phyloP scores from a whole-genome alignment of 495 filamentous ascomycete species.

The Aspergillus indologenus region DNA sequence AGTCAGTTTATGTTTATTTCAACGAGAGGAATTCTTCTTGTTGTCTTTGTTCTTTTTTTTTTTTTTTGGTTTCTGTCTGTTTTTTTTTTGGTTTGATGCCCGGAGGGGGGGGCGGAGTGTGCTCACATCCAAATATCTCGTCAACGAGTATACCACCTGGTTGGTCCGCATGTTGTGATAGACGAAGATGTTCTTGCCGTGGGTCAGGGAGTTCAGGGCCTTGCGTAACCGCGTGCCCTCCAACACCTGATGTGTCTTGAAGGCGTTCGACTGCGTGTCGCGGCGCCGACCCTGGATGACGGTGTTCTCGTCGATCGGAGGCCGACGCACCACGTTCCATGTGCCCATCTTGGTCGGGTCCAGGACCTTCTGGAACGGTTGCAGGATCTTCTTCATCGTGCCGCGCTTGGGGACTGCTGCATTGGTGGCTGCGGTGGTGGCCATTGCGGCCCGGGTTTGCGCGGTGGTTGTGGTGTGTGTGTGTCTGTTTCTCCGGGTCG shows the following conservation, averaged over 20 bases:
- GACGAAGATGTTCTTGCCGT: constrained; percentile 75
- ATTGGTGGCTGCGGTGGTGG: constrained; percentile 33
- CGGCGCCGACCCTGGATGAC: constrained; percentile 41
- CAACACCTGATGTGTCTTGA: constrained; percentile 34
- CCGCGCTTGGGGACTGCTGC: constrained; percentile 17
- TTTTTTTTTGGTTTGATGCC: no score
- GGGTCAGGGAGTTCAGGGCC: constrained; percentile 45
- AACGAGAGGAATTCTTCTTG: no score
- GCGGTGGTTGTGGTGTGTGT: constrained; percentile 5
- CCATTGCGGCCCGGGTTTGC: constrained; percentile 36
- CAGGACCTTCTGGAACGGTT: constrained; percentile 38
- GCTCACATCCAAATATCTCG: constrained; percentile 64
- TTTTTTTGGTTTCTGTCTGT: no score
- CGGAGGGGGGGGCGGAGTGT: constrained; percentile 6
- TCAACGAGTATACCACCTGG: constrained; percentile 79
- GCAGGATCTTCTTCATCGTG: not conserved
- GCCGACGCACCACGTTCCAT: constrained; percentile 40
- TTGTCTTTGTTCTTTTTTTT: no score
- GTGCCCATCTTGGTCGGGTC: constrained; percentile 45
- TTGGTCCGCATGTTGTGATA: constrained; percentile 78
- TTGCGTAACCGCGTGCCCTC: constrained; percentile 44
- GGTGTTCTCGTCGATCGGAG: constrained; percentile 36
- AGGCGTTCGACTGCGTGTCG: constrained; percentile 41
- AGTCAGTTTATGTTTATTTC: constrained; percentile 10
- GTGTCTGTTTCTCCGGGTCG: not conserved